Percentiles rank a stretch among this genome's conserved stretches.
phyloP scores from a whole-genome alignment of 1,284 basidiomycete genomes.

The Leccinum cinnamomeum region DNA sequence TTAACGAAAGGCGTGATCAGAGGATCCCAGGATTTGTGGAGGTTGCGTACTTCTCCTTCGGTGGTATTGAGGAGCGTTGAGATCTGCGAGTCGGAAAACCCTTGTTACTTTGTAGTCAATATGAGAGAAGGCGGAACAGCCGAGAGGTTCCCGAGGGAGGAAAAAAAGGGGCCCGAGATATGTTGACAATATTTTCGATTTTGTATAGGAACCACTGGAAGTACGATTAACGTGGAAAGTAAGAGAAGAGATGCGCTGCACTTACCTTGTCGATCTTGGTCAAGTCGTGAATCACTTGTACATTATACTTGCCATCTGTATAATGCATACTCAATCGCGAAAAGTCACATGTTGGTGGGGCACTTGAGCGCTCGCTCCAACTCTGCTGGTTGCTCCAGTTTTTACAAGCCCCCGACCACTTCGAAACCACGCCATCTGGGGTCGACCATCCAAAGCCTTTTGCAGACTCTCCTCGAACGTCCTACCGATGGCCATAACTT shows the following conservation, averaged over 20 bases:
- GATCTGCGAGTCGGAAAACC: conserved; percentile 95
- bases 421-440: conserved; percentile 60
- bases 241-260: too few relatives aligned
- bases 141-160: conserved; percentile 67
- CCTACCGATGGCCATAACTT: conserved; percentile 99
- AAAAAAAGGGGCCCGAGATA: conserved; percentile 63
- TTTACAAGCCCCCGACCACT: conserved; percentile 51
- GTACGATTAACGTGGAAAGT: background rate
- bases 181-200: conserved; percentile 94
- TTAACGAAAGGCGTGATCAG: conserved; percentile 95
- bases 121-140: conserved; percentile 70
- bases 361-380: conserved; percentile 74
- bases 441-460: too few relatives aligned
- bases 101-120: conserved; percentile 84
- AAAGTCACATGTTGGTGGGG: conserved; percentile 91
- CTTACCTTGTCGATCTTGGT: conserved; percentile 95
- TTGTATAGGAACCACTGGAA: conserved; percentile 96
- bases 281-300: conserved; percentile 88
- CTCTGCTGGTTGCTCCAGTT: conserved; percentile 68
- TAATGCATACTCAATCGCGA: conserved; percentile 98
- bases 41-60: conserved; percentile 79
- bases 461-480: too few relatives aligned
- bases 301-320: conserved; percentile 87
- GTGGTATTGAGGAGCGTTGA: conserved; percentile 69
- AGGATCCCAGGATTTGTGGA: conserved; percentile 77